A percentile compares a stretch with the other conserved stretches of the same genome.
Evolutionary conservation across 306 rosid species (phyloP).

Genomic region (Dalbergia cochinchinensis): DNA sequence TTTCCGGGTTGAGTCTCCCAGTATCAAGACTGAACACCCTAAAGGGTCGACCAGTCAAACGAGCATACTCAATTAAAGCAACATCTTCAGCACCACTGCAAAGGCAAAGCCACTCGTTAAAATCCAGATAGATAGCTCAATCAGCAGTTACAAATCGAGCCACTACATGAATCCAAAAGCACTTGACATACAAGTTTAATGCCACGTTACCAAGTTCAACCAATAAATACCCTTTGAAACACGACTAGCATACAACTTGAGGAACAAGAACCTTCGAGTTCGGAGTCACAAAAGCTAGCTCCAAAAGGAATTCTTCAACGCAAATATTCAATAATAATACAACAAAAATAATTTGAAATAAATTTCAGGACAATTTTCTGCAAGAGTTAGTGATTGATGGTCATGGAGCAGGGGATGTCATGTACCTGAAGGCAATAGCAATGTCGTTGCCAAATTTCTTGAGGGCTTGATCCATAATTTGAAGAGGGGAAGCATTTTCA

Average conservation of each 20-base stretch:
- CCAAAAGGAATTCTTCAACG: background rate
- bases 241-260: background rate
- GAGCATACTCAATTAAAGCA: constrained; percentile 90
- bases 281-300: background rate
- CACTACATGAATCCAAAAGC: constrained; percentile 8
- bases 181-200: background rate
- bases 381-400: background rate
- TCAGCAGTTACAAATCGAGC: background rate
- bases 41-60: constrained; percentile 80
- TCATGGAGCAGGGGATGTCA: background rate
- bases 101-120: constrained; percentile 15
- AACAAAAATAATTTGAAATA: background rate
- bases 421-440: constrained; percentile 90
- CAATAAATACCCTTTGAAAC: background rate
- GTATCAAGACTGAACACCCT: constrained; percentile 92
- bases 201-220: background rate
- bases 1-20: constrained; percentile 84
- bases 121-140: constrained; percentile 17
- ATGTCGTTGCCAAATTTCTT: constrained; percentile 77
- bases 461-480: constrained; percentile 80
- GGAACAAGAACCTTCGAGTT: background rate
- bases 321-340: background rate
- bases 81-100: constrained; percentile 97
- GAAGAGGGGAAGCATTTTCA: constrained; percentile 80
- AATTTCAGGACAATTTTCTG: background rate